Conservation (phyloP, 129 eudicot genomes). For the Logfia minima region DNA sequence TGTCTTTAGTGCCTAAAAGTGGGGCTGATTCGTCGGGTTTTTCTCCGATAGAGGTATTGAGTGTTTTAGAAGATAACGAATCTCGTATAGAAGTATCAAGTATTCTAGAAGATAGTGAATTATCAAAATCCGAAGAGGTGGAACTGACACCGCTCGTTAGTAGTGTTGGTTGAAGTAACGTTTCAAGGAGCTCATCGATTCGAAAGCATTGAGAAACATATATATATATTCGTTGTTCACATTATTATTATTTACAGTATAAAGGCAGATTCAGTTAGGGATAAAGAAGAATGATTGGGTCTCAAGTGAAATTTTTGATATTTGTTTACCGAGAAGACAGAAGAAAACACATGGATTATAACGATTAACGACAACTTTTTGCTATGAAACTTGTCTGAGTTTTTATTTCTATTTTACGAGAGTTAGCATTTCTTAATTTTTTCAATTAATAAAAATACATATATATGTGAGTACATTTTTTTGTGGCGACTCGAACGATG, state of each 20-base stretch:
- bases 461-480: not conserved
- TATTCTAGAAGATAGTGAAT: constrained; percentile 26
- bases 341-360: not conserved
- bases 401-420: not conserved
- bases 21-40: constrained; percentile 51
- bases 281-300: not conserved
- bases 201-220: constrained; percentile 1
- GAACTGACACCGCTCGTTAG: constrained; percentile 42
- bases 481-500: not conserved
- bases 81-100: constrained; percentile 22
- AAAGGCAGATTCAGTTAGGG: not conserved
- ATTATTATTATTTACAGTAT: not conserved
- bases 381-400: not conserved
- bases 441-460: too few species aligned
- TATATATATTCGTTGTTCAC: constrained; percentile 7
- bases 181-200: not conserved
- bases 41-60: constrained; percentile 38
- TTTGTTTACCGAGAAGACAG: not conserved
- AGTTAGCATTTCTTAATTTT: not conserved
- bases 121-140: constrained; percentile 22
- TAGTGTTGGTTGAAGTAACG: constrained; percentile 28
- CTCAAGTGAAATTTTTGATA: not conserved
- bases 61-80: constrained; percentile 44
- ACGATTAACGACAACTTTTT: too few species aligned
- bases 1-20: constrained; percentile 70